Evolutionary conservation across 129 eudicot species (phyloP).

Genomic region (Centaurea solstitialis): DNA sequence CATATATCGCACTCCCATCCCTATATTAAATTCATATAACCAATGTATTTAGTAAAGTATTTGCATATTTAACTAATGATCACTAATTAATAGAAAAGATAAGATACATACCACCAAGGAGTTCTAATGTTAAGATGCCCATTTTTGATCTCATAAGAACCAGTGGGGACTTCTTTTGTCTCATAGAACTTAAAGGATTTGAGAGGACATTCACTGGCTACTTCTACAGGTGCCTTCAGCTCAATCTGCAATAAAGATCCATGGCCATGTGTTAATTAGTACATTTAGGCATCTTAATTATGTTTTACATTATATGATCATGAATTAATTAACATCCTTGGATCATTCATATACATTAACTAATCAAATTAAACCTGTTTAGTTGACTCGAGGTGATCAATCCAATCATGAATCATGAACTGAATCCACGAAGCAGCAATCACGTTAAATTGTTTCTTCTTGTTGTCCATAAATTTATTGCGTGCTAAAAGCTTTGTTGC

Average conservation of each 20-base stretch:
- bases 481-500: slow-evolving; percentile 62
- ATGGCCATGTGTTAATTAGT: not conserved
- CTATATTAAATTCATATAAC: slow-evolving; percentile 14
- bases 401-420: slow-evolving; percentile 69
- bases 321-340: no score
- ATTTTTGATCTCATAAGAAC: slow-evolving; percentile 29
- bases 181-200: slow-evolving; percentile 48
- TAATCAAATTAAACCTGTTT: slow-evolving; percentile 32
- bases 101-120: slow-evolving; percentile 55
- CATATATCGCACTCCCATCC: slow-evolving; percentile 60
- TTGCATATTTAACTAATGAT: no score
- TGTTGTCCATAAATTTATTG: slow-evolving; percentile 46
- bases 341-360: not conserved
- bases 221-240: slow-evolving; percentile 47
- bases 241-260: slow-evolving; percentile 34
- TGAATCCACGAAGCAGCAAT: slow-evolving; percentile 65
- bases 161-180: slow-evolving; percentile 43
- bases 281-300: no score
- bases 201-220: slow-evolving; percentile 57
- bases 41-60: not conserved
- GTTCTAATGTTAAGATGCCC: slow-evolving; percentile 55
- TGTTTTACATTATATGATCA: no score
- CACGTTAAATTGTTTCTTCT: slow-evolving; percentile 65
- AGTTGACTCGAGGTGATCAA: slow-evolving; percentile 58
- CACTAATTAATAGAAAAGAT: not conserved